Evolutionary conservation across 345 rosid species (phyloP), one percentile per base, ranked within the genome.

Genomic region (Carallia brachiata): DNA sequence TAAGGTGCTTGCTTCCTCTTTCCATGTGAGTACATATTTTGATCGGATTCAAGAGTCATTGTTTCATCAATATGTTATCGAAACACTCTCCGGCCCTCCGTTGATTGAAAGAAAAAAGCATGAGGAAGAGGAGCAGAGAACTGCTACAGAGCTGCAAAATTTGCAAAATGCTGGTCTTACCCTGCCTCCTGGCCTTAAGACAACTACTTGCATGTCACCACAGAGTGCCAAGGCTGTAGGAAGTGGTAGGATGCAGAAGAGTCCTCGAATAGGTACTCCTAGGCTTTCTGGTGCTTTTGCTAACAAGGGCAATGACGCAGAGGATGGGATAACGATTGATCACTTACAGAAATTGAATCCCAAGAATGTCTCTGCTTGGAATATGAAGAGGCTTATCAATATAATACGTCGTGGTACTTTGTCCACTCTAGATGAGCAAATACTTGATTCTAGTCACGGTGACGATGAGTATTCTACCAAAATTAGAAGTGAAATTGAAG

Each of bases 341-440:
- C 77, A 73, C 34, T 61, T 78, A 74, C 81, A 78, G 66, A 78
- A 55, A 31, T 62, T 78, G 71, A 78, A 65, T 61, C 73, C 69
- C 5, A 72, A 63, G 67, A 77, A 77, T 72, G 77, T 77, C 58
- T 72, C 73, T 68, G 80, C 80, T 52, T 77, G 80, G 80, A 77
- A 77, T 68, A 77, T 77, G 80, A 77, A 77, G 77, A 77, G 80
- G 73, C 73, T 77, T 34, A 72, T 77, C 39, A 77, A 72, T 66
- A 77, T 77, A 54, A 64, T 77, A 57, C 58, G 73, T 17, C 17
- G 63, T 72, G 80, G 80, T n/a, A 17, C 77, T 72, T 39, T 77
- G 44, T 63, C 73, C 31, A 77, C 80, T 0, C 54, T 77, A 61
- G 80, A 77, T 68, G 80, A 72, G 34, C 73, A 77, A 32, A 57